Base-by-base conservation (phyloP, 2,329 filamentous ascomycete species). In the Sordariomycetes sp. region DNA sequence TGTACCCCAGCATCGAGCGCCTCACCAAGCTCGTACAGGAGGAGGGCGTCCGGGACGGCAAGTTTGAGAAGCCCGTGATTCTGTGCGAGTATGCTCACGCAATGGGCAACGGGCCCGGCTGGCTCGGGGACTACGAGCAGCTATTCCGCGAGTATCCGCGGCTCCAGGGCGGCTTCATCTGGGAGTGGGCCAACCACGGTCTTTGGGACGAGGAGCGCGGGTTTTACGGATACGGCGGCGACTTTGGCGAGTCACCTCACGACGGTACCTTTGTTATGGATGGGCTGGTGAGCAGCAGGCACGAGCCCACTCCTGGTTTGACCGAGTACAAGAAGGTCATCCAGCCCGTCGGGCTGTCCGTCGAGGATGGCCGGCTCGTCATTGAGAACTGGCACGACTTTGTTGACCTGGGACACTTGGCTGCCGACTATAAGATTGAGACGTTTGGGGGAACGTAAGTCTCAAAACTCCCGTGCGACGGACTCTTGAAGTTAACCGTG, bases 21-120 rank as follows among this genome's bases (percentile, higher is more conserved):
- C 67, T 74, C 60, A 66, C 70, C 34, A 65, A 68, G 22, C 64
- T 71, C 52, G 75, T 73, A 15, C 65, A 70, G 32, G 68, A 71
- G 54, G 65, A 67, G 22, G 68, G 67, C 17, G 36, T 39, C 3
- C 3, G 15, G 36, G 36, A 39, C 36, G 36, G 36, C 36, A 65
- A 71, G n/a, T 75, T 72, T 72, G 64, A 69, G 48, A 79, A 85
- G 65, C 82, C 82, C 0, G 70, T 86, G 0, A 71, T 86, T 1
- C 70, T 80, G 52, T 80, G 76, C 57, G 79, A 82, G 59, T 81
- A 73, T 59, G 70, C 70, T 0, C 78, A 81, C 61, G 84, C 86
- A 0, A 89, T 89, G 85, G 86, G 86, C 0, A 89, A 88, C 59
- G 85, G 84, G 0, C 85, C 84, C 0, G 85, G 86, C 1, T 79